Evolutionary conservation across 805 yeast species (phyloP), one percentile per base, ranked within the genome.

Genomic region (Kodamaea sagamina): DNA sequence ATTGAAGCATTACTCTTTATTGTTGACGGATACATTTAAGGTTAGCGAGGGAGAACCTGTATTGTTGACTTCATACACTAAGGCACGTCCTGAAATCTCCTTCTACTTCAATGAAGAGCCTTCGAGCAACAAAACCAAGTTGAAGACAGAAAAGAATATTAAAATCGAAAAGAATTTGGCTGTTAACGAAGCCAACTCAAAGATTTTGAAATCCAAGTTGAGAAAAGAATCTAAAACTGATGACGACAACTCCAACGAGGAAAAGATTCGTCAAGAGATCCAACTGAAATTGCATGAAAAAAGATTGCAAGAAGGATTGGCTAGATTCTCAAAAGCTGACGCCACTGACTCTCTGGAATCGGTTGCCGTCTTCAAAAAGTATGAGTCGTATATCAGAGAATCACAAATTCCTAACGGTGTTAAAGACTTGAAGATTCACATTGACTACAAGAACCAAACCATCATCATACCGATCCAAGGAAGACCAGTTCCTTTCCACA

Each of bases 401-500:
- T 74, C 93, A 3, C 98, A 93, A 72, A 83, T 92, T 49, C 98
- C 99, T 31, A 67, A 72, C 27, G 78, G 78, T 54, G 95, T 89
- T 13, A 80, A 83, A 56, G 97, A 90, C 61, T 73, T 93, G 62
- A 82, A 82, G 59, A 81, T 92, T 47, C 90, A 85, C 61, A 89
- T 93, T 45, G 99, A 92, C 62, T 75, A 80, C 61, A 88, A 86
- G 57, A 78, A 86, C 45, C 97, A 90, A 66, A 86, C 97, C 1
- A 85, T 92, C 43, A 79, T 92, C 47, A 70, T 92, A 46, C 99
- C 99, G 40, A 85, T 92, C 46, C 79, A 84, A 57, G 99, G 99
- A 49, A 78, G 98, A 57, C 97, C 98, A 1, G 98, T 93, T 41
- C 99, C 99, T 17, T 92, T 93, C 74, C 99, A 92, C 63, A 89